Evolutionary conservation across 1,139 yeast genomes (phyloP), one percentile per base, ranked within the genome.

Genomic region (Zygoascus meyerae): DNA sequence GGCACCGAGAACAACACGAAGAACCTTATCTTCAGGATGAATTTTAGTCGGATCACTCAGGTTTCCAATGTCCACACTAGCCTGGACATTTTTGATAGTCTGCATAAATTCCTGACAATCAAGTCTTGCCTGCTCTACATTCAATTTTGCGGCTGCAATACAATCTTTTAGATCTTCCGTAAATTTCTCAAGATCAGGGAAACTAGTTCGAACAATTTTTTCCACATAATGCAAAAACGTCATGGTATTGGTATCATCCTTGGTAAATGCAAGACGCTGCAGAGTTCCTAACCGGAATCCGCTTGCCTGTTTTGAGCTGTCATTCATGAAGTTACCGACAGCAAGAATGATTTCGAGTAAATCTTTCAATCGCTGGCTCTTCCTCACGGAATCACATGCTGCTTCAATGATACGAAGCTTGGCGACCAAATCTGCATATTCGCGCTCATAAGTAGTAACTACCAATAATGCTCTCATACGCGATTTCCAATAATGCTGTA

Each of bases 281-380:
- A 92, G 71, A 1, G 96, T 85, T 31, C 86, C 85, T 38, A 92
- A 70, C 57, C 79, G 82, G 69, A 92, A 89, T 1, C 97, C 98
- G 47, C 75, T 67, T 0, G 95, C 97, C 55, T 82, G 83, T 59
- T 85, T 89, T 6, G 84, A 71, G 30, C 73, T 68, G 59, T 86
- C 95, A 63, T 92, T 92, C 97, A 92, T 92, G 60, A 81, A 89
- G 61, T 92, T 92, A 17, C 97, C 98, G 50, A 92, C 82, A 15
- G 84, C 83, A 54, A 89, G 74, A 46, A 92, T 86, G 37, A 92
- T 77, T 42, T 83, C 83, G 48, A 92, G 70, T 8, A 90, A 76
- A 49, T 77, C 75, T 53, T 79, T 76, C 57, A 92, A 74, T 40
- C 79, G 75, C n/a, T 72, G 72, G 0, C 95, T 86, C 7, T 74